A percentile compares a stretch with the other conserved stretches of the same genome.
These are phyloP conservation scores for Penicillium sclerotiorum DNA, from an alignment of 2,329 filamentous ascomycete species.

Conservation along the genomic window DNA sequence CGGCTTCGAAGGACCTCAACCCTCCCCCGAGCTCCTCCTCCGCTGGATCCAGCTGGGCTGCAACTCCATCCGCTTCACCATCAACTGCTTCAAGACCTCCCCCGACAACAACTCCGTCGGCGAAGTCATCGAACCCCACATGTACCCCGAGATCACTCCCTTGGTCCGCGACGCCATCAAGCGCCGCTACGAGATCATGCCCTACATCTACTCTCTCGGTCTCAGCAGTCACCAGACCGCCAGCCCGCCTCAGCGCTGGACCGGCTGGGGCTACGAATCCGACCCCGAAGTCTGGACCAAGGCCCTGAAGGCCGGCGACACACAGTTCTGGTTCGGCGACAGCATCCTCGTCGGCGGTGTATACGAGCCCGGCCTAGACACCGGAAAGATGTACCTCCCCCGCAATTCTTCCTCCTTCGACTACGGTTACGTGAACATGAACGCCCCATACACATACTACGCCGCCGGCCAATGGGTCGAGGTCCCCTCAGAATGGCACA, in stretches of 20 bases:
- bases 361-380: slow-evolving; percentile 60
- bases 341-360: slow-evolving; percentile 68
- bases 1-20: slow-evolving; percentile 71
- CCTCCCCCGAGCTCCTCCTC: slow-evolving; percentile 68
- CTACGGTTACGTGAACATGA: slow-evolving; percentile 64
- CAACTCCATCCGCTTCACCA: slow-evolving; percentile 71
- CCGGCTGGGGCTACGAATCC: slow-evolving; percentile 70
- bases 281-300: slow-evolving; percentile 69
- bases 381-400: slow-evolving; percentile 65
- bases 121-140: slow-evolving; percentile 77
- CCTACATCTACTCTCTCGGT: slow-evolving; percentile 69
- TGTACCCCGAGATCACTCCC: slow-evolving; percentile 69
- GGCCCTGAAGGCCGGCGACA: slow-evolving; percentile 63
- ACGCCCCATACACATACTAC: slow-evolving; percentile 62
- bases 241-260: slow-evolving; percentile 69
- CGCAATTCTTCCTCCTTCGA: slow-evolving; percentile 47
- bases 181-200: slow-evolving; percentile 70
- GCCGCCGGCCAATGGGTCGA: slow-evolving; percentile 57
- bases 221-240: slow-evolving; percentile 65
- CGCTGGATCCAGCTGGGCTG: slow-evolving; percentile 74
- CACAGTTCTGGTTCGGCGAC: slow-evolving; percentile 74
- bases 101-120: slow-evolving; percentile 66
- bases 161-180: slow-evolving; percentile 67
- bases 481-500: slow-evolving; percentile 54
- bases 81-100: slow-evolving; percentile 77